Base-by-base conservation (phyloP, 129 eudicot species). In the Pseudognaphalium luteoalbum region DNA sequence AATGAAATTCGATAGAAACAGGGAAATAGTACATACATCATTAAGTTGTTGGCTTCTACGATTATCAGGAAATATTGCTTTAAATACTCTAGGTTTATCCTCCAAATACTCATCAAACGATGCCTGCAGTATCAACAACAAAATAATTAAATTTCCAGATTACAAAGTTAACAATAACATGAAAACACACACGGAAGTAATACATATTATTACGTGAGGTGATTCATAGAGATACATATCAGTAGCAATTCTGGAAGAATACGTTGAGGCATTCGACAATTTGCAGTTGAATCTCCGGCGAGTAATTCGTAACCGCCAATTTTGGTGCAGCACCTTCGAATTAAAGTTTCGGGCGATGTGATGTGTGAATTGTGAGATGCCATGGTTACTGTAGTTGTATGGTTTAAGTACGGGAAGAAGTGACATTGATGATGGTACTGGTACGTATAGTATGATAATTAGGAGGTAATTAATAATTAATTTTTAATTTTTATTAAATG, bases 41-140 rank as follows among this genome's bases (percentile, higher is more conserved):
- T 74, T 90, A 7, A 90, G 94, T 64, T 82, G 94, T 51, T 78
- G 94, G 88, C 94, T 90, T 83, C 92, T 74, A 28, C 88, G 81
- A 71, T 88, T 92, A 65, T 90, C 98, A 6, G 98, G 98, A 63
- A 92, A 90, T 9, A 92, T 90, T 9, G 98, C 96, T 77, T 66
- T 85, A 73, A 92, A 90, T 0, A 92, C 96, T 69, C 98, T 85
- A 0, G 89, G 92, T 51, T 88, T 92, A 78, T 90, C 87, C 80
- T 92, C 98, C 77, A 92, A 81, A 82, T 92, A 92, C 81, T 87
- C 81, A 88, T 92, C 98, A 73, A 92, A 92, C 32, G 92, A 86
- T 61, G 98, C 98, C 96, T 92, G 83, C 4, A 81, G 22, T 35
- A 76, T 74, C 62, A n/a, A 72, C 37, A 7, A 35, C 41, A 35